Evolutionary conservation across 2,329 filamentous ascomycete genomes (phyloP).

Genomic region (Aspergillus terreus): DNA sequence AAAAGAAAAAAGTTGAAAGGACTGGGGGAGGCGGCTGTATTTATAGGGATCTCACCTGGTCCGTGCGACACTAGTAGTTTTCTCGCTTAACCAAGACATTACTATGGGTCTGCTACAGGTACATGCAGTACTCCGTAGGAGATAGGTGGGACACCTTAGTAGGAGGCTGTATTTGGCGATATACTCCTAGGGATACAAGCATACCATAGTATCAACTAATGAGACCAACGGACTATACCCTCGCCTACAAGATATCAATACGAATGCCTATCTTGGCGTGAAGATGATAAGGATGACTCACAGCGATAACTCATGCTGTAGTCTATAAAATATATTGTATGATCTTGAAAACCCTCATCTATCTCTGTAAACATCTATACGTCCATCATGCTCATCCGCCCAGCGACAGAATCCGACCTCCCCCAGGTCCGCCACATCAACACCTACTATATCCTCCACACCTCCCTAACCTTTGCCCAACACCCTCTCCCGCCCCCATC

Average conservation of each 20-base stretch:
- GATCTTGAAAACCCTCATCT: background rate
- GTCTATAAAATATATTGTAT: background rate
- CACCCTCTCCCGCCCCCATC: conserved; percentile 25
- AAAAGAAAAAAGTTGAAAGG: conserved; percentile 37
- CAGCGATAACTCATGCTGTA: too few relatives aligned
- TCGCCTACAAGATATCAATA: too few relatives aligned
- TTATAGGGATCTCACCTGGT: conserved; percentile 21
- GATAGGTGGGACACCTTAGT: too few relatives aligned
- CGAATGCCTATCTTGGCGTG: too few relatives aligned
- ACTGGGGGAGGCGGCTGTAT: conserved; percentile 13
- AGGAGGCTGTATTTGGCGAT: too few relatives aligned
- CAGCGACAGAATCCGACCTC: conserved; percentile 29
- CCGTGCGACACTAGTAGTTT: conserved; percentile 12
- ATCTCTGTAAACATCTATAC: background rate
- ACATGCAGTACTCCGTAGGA: too few relatives aligned
- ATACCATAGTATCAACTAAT: too few relatives aligned
- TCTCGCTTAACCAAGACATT: background rate
- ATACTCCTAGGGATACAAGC: too few relatives aligned
- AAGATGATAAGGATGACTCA: too few relatives aligned
- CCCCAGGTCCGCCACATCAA: conserved; percentile 33
- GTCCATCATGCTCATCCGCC: conserved; percentile 23
- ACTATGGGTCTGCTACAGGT: too few relatives aligned
- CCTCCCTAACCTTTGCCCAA: conserved; percentile 32
- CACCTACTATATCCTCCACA: conserved; percentile 37
- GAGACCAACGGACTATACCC: too few relatives aligned